Evolutionary conservation across 2,329 filamentous ascomycete species (phyloP).

Genomic region (Chalaropsis ovoidea): DNA sequence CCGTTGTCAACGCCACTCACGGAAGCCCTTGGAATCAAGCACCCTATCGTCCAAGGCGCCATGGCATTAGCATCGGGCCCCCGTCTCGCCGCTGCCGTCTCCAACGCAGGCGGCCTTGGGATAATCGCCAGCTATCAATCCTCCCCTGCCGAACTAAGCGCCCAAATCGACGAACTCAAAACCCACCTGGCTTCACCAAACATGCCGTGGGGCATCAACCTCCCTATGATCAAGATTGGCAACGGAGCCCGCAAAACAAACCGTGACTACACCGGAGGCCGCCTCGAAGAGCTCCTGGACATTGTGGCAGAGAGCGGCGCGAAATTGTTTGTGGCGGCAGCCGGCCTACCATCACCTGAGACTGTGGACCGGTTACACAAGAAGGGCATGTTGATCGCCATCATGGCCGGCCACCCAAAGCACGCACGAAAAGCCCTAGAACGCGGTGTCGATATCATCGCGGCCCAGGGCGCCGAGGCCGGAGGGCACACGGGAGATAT

Average conservation of each 20-base stretch:
- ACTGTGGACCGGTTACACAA: constrained; percentile 69
- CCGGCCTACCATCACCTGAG: constrained; percentile 67
- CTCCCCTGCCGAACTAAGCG: constrained; percentile 62
- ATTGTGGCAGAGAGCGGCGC: constrained; percentile 80
- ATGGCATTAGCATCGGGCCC: constrained; percentile 83
- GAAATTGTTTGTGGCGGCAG: constrained; percentile 73
- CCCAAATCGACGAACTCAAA: constrained; percentile 81
- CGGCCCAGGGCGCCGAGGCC: constrained; percentile 85
- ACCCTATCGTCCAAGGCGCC: constrained; percentile 84
- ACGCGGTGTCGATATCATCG: constrained; percentile 80
- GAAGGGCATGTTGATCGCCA: constrained; percentile 80
- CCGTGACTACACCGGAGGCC: constrained; percentile 87
- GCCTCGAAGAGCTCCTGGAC: constrained; percentile 76
- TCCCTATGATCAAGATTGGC: constrained; percentile 82
- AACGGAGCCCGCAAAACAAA: constrained; percentile 79
- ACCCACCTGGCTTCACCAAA: constrained; percentile 53
- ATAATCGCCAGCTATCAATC: constrained; percentile 64
- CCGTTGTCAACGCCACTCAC: constrained; percentile 69
- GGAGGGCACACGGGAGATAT: constrained; percentile 88
- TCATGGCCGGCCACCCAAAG: constrained; percentile 90
- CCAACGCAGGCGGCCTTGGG: constrained; percentile 76
- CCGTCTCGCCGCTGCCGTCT: constrained; percentile 71
- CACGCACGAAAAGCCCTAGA: constrained; percentile 84
- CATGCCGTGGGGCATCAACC: constrained; percentile 81
- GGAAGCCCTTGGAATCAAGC: constrained; percentile 66